Evolutionary conservation across 805 yeast species (phyloP).

Genomic region (Schwanniomyces yamadae): DNA sequence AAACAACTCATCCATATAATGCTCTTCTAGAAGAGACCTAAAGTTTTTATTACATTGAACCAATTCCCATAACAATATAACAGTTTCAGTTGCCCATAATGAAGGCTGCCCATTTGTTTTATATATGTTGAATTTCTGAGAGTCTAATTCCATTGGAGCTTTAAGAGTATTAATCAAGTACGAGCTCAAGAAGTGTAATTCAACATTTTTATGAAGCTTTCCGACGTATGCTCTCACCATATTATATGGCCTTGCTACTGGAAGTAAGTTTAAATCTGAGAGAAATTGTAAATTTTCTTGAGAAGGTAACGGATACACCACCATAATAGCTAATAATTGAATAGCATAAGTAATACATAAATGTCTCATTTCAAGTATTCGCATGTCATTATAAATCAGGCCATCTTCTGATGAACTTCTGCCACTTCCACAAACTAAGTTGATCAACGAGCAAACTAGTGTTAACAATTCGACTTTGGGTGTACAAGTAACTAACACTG

Average conservation of each 20-base stretch:
- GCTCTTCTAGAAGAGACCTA: conserved; percentile 35
- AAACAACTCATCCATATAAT: conserved; percentile 52
- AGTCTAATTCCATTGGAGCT: conserved; percentile 36
- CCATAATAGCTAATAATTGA: conserved; percentile 60
- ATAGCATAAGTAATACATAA: conserved; percentile 53
- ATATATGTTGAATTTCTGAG: conserved; percentile 9
- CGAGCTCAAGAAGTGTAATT: conserved; percentile 48
- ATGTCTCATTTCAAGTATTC: conserved; percentile 42
- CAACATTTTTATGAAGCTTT: conserved; percentile 53
- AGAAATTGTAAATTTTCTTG: conserved; percentile 38
- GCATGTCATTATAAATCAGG: conserved; percentile 32
- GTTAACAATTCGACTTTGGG: conserved; percentile 50
- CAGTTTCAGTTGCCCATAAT: conserved; percentile 56
- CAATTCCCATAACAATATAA: conserved; percentile 72
- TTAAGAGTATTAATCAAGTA: conserved; percentile 50
- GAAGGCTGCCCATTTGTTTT: conserved; percentile 23
- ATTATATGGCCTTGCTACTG: conserved; percentile 41
- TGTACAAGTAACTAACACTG: conserved; percentile 49
- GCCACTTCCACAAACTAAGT: conserved; percentile 56
- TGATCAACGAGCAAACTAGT: conserved; percentile 68
- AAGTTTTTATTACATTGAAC: conserved; percentile 68
- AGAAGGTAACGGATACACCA: conserved; percentile 62
- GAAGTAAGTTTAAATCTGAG: conserved; percentile 23
- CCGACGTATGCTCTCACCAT: conserved; percentile 52
- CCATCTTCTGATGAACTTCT: conserved; percentile 38